Conservation (phyloP, 2,329 filamentous ascomycete genomes). For the Claviceps quebecensis region DNA sequence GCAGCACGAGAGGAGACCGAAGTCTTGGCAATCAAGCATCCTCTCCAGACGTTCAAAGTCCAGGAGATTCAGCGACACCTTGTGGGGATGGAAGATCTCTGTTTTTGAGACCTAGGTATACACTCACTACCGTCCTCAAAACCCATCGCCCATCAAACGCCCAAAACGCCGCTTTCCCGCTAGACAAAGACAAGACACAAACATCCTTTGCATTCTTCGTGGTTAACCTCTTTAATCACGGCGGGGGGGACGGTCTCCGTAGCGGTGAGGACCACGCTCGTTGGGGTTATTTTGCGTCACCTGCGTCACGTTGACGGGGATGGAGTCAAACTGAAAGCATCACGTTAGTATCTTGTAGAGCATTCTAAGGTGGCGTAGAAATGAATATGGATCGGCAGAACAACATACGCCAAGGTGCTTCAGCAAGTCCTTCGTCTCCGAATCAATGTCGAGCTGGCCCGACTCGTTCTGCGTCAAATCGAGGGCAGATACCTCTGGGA, state of each 20-base stretch:
- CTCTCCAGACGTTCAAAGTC: slow-evolving; percentile 37
- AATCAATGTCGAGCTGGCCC: slow-evolving; percentile 87
- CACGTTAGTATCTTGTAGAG: slow-evolving; percentile 14
- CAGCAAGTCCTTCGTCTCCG: slow-evolving; percentile 96
- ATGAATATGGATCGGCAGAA: neutral
- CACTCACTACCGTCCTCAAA: slow-evolving; percentile 43
- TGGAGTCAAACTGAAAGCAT: slow-evolving; percentile 68
- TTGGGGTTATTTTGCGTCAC: slow-evolving; percentile 77
- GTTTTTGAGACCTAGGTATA: slow-evolving; percentile 37
- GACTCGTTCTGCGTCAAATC: slow-evolving; percentile 94
- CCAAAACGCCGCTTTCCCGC: slow-evolving; percentile 25
- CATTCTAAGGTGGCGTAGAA: no score
- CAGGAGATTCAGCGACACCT: slow-evolving; percentile 82
- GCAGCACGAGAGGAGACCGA: neutral
- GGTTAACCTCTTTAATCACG: slow-evolving; percentile 14
- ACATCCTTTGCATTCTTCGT: neutral
- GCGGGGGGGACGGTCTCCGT: slow-evolving; percentile 44
- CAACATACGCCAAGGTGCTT: slow-evolving; percentile 94
- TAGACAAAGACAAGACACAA: slow-evolving; percentile 1
- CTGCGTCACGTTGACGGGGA: slow-evolving; percentile 89
- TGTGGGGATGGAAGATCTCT: slow-evolving; percentile 45
- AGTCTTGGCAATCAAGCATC: slow-evolving; percentile 81
- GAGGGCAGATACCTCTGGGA: slow-evolving; percentile 95
- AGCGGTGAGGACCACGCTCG: slow-evolving; percentile 67
- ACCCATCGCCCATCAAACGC: slow-evolving; percentile 40